Evolutionary conservation across 2,329 filamentous ascomycete species (phyloP), one percentile per base, ranked within the genome.

Genomic region (Lachnellula subtilissima): DNA sequence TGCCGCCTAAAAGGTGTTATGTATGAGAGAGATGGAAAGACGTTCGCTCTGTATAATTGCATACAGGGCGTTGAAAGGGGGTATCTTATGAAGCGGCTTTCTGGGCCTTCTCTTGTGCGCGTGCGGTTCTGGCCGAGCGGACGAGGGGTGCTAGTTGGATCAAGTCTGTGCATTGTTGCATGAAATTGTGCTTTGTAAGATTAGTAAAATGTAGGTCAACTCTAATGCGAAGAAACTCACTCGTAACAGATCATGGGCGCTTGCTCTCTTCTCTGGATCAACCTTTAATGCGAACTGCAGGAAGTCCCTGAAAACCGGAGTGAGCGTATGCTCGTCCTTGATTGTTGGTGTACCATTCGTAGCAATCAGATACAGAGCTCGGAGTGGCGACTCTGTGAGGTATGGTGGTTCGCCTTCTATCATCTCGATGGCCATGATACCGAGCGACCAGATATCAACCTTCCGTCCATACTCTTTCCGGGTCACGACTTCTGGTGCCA

Each of bases 371-470:
- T 94, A 99, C 39, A 99, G 80, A 1, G 94, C 94, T 58, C 93
- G 86, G 23, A 99, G 80, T 5, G 94, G 94, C 39, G 91, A 95
- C 72, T 99, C 94, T 40, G 92, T 97, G 57, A 99, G 79, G 71
- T 97, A 99, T 23, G 94, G 94, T 12, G 94, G 94, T 72, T 97
- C 94, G 71, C 93, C 94, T 75, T 97, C 94, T 63, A 99, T 96
- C 94, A 99, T 99, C 74, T 99, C 94, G 68, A 99, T 97, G 7
- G 94, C 91, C 94, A 99, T 97, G 75, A 99, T 99, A 57, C 94
- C 94, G 46, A 99, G 78, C 57, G 90, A 96, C 94, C 94, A 99
- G 65, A 99, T 97, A 70, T 99, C 94, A 53, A 99, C 93, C 74
- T 97, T 99, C 61, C 93, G 88, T 63, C 94, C 94, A 73, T 99